These are phyloP conservation scores for Talaromyces albobiverticillius DNA, from an alignment of 2,329 filamentous ascomycete species.

Conservation along the genomic window DNA sequence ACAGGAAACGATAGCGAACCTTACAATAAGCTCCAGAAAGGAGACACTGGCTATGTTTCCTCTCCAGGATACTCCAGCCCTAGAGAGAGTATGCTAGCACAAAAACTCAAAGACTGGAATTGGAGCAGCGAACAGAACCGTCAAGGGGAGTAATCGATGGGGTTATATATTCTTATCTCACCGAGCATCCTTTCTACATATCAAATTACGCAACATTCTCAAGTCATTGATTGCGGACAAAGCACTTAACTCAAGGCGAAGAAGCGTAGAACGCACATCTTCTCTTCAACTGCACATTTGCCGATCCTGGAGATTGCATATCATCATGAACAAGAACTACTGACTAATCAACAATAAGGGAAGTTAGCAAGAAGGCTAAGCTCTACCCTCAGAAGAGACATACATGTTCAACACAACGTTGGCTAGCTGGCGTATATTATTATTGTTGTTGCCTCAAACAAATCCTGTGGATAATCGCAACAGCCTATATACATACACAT, in stretches of 20 bases:
- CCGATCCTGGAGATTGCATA: background rate
- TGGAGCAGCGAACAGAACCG: slow-evolving; percentile 26
- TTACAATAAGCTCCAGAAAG: slow-evolving; percentile 68
- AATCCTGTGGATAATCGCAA: too few relatives aligned
- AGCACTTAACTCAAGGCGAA: too few relatives aligned
- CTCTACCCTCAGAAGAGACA: too few relatives aligned
- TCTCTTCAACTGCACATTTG: background rate
- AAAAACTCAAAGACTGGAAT: slow-evolving; percentile 62
- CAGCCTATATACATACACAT: too few relatives aligned
- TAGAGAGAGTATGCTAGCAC: slow-evolving; percentile 67
- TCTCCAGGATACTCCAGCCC: slow-evolving; percentile 36
- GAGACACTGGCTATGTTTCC: slow-evolving; percentile 61
- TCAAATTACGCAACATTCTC: too few relatives aligned
- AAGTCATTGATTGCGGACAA: too few relatives aligned
- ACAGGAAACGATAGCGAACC: slow-evolving; percentile 27
- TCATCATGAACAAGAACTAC: background rate
- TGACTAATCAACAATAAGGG: background rate
- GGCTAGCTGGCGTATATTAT: background rate
- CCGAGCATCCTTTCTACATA: background rate
- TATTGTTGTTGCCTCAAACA: background rate
- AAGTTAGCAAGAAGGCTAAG: background rate
- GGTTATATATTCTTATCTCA: background rate
- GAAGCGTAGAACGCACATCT: too few relatives aligned
- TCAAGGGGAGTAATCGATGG: too few relatives aligned
- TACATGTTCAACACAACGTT: background rate